Conservation (phyloP, 257 asterid species). For the Lycium ferocissimum region DNA sequence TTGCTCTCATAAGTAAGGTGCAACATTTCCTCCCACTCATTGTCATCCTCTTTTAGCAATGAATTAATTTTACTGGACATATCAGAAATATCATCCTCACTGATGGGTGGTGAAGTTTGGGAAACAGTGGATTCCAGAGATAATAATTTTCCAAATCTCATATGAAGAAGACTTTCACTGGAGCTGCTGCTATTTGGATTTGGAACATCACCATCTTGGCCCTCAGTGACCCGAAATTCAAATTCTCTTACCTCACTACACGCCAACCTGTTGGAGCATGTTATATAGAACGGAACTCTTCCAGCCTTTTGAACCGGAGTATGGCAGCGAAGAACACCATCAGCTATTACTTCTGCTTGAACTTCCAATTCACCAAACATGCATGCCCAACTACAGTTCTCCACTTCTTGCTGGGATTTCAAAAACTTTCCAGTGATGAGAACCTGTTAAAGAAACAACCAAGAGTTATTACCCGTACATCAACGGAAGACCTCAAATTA, state of each 20-base stretch:
- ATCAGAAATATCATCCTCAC: constrained; percentile 48
- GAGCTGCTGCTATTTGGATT: constrained; percentile 41
- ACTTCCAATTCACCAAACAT: constrained; percentile 96
- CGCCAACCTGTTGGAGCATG: constrained; percentile 92
- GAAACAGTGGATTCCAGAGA: constrained; percentile 56
- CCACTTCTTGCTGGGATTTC: constrained; percentile 62
- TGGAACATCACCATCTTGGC: constrained; percentile 51
- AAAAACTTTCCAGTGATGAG: constrained; percentile 76
- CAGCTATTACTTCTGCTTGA: constrained; percentile 76
- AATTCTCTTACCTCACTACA: constrained; percentile 97
- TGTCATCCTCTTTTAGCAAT: constrained; percentile 57
- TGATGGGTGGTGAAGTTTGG: constrained; percentile 41
- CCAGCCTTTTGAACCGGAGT: constrained; percentile 78
- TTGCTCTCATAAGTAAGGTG: constrained; percentile 52
- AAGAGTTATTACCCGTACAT: constrained; percentile 20
- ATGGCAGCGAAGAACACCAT: constrained; percentile 81
- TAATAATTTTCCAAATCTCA: constrained; percentile 78
- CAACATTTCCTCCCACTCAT: constrained; percentile 78
- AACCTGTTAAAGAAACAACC: constrained; percentile 53
- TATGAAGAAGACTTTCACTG: constrained; percentile 68
- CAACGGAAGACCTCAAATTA: neutral
- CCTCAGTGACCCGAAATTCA: constrained; percentile 58
- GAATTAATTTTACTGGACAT: constrained; percentile 59
- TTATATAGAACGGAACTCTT: constrained; percentile 82
- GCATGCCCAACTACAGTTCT: constrained; percentile 82